These are phyloP conservation scores for Fusarium setosum DNA, from an alignment of 2,329 filamentous ascomycete genomes.

Conservation along the genomic window DNA sequence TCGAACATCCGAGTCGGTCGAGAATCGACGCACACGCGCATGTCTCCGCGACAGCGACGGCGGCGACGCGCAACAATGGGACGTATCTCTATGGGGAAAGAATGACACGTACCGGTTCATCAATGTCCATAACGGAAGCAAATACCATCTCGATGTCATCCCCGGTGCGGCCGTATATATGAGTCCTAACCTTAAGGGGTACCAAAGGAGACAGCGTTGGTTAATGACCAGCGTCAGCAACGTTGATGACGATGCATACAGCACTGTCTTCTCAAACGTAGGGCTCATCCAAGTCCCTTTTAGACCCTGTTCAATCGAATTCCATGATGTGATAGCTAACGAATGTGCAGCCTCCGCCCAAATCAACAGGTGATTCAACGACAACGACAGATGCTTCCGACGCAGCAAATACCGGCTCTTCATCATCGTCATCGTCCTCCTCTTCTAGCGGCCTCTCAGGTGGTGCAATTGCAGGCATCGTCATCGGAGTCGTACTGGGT, in stretches of 20 bases:
- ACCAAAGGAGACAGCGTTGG: conserved; percentile 47
- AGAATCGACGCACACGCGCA: conserved; percentile 40
- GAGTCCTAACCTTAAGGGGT: conserved; percentile 37
- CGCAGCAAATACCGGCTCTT: not conserved
- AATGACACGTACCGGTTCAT: conserved; percentile 41
- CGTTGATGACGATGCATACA: conserved; percentile 47
- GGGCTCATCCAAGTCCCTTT: not conserved
- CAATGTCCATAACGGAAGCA: conserved; percentile 46
- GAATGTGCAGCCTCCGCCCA: not conserved
- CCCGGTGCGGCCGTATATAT: conserved; percentile 45
- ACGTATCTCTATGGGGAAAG: conserved; percentile 41
- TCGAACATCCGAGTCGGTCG: conserved; percentile 32
- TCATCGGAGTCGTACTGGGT: conserved; percentile 43
- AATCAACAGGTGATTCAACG: conserved; percentile 4
- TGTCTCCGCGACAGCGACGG: conserved; percentile 42
- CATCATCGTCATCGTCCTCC: not conserved
- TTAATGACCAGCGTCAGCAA: conserved; percentile 43
- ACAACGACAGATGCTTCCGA: conserved; percentile 15
- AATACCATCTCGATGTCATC: conserved; percentile 47
- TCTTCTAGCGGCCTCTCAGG: conserved; percentile 38
- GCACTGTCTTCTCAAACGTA: conserved; percentile 46
- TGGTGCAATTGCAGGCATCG: conserved; percentile 46
- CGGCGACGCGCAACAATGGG: conserved; percentile 47
- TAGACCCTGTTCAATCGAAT: no score
- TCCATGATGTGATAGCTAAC: not conserved